These are phyloP conservation scores for Hibiscus trionum DNA, from an alignment of 345 rosid genomes.

Conservation along the genomic window DNA sequence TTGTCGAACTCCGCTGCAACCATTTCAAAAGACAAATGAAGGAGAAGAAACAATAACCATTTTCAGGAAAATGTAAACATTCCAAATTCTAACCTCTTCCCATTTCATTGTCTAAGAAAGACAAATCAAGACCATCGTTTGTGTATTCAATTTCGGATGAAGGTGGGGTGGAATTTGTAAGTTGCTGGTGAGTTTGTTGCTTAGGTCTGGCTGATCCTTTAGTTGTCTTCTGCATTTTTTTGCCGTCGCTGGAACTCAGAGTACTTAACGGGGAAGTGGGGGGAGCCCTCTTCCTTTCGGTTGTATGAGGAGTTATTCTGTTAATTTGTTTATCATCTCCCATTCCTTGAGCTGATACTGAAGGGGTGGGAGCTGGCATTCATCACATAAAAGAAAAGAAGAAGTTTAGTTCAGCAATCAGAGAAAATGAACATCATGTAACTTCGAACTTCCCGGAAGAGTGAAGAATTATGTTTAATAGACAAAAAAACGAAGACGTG, in stretches of 20 bases:
- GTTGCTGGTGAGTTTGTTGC: conserved; percentile 27
- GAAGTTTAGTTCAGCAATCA: not conserved
- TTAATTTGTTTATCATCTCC: not conserved
- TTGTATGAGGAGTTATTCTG: not conserved
- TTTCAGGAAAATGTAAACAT: not conserved
- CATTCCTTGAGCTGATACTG: not conserved
- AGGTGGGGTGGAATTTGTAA: conserved; percentile 12
- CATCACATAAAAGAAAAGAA: not conserved
- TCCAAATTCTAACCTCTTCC: conserved; percentile 4
- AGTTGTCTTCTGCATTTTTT: conserved; percentile 6
- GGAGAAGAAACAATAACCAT: not conserved
- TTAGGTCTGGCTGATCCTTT: not conserved
- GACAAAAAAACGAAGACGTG: not conserved
- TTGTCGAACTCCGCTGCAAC: conserved; percentile 56
- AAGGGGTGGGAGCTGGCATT: not conserved
- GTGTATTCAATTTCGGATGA: not conserved
- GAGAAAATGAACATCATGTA: not conserved
- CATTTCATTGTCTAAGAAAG: conserved; percentile 9
- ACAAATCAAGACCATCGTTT: not conserved
- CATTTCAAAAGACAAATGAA: conserved; percentile 14
- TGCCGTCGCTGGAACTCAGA: not conserved
- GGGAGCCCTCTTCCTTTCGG: not conserved
- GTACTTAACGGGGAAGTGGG: not conserved
- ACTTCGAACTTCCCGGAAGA: not conserved
- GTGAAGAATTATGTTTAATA: not conserved